phyloP scores from a whole-genome alignment of 768 basidiomycete genomes.

The Daedalea quercina region DNA sequence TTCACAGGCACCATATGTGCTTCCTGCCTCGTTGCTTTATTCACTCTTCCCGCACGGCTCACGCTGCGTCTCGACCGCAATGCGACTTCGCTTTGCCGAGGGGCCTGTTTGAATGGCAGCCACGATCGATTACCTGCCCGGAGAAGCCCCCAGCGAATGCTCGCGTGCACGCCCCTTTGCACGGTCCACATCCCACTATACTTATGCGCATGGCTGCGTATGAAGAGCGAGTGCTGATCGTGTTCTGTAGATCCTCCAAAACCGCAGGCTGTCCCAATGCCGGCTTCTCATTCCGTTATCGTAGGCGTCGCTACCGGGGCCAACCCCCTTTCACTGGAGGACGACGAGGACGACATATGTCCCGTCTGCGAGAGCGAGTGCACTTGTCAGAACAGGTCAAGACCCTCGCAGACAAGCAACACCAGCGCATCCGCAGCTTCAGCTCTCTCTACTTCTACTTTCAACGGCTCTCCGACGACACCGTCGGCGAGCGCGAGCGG shows the following conservation, averaged over 20 bases:
- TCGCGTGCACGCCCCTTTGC: background rate
- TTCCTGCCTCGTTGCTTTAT: constrained; percentile 1
- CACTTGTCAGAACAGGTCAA: constrained; percentile 56
- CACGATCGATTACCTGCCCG: constrained; percentile 6
- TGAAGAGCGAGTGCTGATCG: constrained; percentile 1
- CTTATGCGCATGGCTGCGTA: background rate
- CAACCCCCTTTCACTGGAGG: constrained; percentile 11
- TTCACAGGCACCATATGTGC: constrained; percentile 3
- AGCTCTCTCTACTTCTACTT: constrained; percentile 29
- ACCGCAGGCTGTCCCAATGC: constrained; percentile 55
- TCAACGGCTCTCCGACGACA: constrained; percentile 26
- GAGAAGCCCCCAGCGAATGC: constrained; percentile 1
- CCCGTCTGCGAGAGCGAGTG: constrained; percentile 89
- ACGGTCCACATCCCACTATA: background rate
- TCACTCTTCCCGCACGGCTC: background rate
- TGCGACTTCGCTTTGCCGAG: background rate
- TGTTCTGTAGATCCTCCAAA: constrained; percentile 30
- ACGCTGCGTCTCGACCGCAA: background rate
- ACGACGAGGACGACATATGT: constrained; percentile 73
- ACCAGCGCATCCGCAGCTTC: constrained; percentile 22
- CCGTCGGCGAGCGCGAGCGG: constrained; percentile 19
- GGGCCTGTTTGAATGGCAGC: constrained; percentile 8
- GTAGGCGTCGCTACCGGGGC: constrained; percentile 34
- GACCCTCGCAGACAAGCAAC: constrained; percentile 14
- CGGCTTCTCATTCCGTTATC: constrained; percentile 66